Evolutionary conservation across 805 yeast species (phyloP).

Genomic region (Saccharomyces paradoxus): DNA sequence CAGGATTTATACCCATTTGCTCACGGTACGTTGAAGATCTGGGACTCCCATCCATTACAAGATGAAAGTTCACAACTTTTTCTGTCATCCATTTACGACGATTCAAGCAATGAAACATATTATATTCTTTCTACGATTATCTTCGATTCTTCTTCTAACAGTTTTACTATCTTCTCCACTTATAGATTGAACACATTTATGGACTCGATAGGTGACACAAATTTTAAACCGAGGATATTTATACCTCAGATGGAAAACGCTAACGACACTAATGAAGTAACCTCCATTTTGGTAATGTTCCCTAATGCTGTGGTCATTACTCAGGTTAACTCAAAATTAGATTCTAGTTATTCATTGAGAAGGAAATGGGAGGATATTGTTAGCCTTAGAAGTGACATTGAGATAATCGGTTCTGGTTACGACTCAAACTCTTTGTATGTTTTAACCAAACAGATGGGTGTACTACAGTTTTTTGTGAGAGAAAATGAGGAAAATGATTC

Average conservation of each 20-base stretch:
- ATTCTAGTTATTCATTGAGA: conserved; percentile 28
- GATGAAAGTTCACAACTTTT: conserved; percentile 38
- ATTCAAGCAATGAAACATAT: conserved; percentile 26
- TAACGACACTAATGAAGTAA: conserved; percentile 9
- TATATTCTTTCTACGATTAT: conserved; percentile 49
- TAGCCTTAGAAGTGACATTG: conserved; percentile 43
- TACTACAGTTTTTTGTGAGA: conserved; percentile 44
- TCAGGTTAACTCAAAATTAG: conserved; percentile 42
- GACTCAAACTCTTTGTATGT: conserved; percentile 42
- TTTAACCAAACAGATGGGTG: conserved; percentile 51
- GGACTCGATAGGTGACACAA: conserved; percentile 6
- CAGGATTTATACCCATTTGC: conserved; percentile 46
- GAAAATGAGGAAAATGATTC: conserved; percentile 19
- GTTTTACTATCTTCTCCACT: conserved; percentile 51
- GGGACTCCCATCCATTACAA: conserved; percentile 51
- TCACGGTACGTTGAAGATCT: conserved; percentile 41
- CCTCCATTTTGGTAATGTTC: conserved; percentile 51
- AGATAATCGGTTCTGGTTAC: conserved; percentile 52
- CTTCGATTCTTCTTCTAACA: conserved; percentile 38
- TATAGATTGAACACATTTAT: conserved; percentile 52
- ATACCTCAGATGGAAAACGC: conserved; percentile 36
- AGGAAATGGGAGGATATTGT: conserved; percentile 79
- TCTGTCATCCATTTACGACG: conserved; percentile 38
- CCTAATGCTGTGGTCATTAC: conserved; percentile 56
- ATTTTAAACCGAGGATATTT: conserved; percentile 37